Evolutionary conservation across 495 filamentous ascomycete genomes (phyloP).

Genomic region (Podospora conica): DNA sequence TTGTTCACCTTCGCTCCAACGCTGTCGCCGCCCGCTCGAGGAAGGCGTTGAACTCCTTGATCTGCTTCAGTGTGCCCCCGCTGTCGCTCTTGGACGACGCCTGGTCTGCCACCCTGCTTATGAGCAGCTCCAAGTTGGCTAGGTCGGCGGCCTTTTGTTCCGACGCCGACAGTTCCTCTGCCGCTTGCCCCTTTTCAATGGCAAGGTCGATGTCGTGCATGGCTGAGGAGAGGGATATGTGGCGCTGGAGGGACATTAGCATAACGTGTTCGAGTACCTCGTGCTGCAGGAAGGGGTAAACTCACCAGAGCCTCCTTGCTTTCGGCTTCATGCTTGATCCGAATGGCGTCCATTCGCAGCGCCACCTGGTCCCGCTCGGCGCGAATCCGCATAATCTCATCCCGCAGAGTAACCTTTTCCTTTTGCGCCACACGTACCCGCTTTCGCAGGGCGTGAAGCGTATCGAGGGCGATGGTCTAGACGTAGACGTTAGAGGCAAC

Average conservation of each 20-base stretch:
- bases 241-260: slow-evolving; percentile 30
- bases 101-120: slow-evolving; percentile 42
- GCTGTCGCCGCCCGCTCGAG: slow-evolving; percentile 46
- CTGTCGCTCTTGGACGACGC: slow-evolving; percentile 37
- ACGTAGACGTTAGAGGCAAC: neutral
- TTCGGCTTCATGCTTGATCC: slow-evolving; percentile 51
- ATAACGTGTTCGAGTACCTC: neutral
- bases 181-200: slow-evolving; percentile 41
- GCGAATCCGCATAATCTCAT: slow-evolving; percentile 57
- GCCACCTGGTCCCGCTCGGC: slow-evolving; percentile 60
- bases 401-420: slow-evolving; percentile 57
- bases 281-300: neutral
- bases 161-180: slow-evolving; percentile 31
- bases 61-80: slow-evolving; percentile 46
- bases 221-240: slow-evolving; percentile 42
- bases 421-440: slow-evolving; percentile 58
- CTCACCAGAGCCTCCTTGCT: slow-evolving; percentile 42
- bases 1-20: slow-evolving; percentile 36
- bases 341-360: slow-evolving; percentile 62
- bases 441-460: slow-evolving; percentile 55
- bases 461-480: slow-evolving; percentile 56
- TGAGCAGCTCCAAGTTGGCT: slow-evolving; percentile 43
- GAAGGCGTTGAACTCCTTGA: slow-evolving; percentile 52
- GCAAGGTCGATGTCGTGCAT: slow-evolving; percentile 53
- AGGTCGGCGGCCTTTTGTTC: slow-evolving; percentile 37